A percentile compares a stretch with the other conserved stretches of the same genome.
Conservation (phyloP, 2,329 filamentous ascomycete genomes). For the Dactylella cylindrospora region DNA sequence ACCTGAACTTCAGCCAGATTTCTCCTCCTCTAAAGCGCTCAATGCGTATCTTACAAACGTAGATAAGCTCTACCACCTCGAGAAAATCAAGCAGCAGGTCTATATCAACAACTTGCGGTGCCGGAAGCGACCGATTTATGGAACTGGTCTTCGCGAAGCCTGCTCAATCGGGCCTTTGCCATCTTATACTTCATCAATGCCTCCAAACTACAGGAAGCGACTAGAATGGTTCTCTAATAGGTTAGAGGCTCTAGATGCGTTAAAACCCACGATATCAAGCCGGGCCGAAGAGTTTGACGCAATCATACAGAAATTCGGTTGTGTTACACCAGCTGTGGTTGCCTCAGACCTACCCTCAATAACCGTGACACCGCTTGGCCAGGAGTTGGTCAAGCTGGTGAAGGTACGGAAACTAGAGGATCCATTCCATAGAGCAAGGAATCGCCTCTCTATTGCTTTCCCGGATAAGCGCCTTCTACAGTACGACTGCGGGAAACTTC, state of each 20-base stretch:
- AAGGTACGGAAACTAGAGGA: conserved; percentile 65
- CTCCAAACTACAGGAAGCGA: conserved; percentile 55
- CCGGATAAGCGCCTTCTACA: conserved; percentile 94
- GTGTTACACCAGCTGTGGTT: conserved; percentile 84
- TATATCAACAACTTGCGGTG: conserved; percentile 79
- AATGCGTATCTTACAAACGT: conserved; percentile 72
- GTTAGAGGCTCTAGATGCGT: conserved; percentile 63
- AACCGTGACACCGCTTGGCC: conserved; percentile 64
- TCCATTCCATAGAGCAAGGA: conserved; percentile 89
- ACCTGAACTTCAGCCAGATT: conserved; percentile 51
- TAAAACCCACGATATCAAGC: conserved; percentile 74
- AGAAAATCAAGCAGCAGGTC: conserved; percentile 76
- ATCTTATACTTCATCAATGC: conserved; percentile 5
- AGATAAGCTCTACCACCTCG: conserved; percentile 68
- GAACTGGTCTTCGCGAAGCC: conserved; percentile 73
- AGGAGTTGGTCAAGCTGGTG: conserved; percentile 61
- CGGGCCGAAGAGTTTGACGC: conserved; percentile 72
- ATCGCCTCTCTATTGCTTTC: conserved; percentile 91
- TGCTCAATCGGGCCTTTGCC: conserved; percentile 67
- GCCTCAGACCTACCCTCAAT: conserved; percentile 73
- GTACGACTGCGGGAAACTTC: conserved; percentile 96
- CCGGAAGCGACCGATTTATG: conserved; percentile 78
- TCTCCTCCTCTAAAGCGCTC: conserved; percentile 52
- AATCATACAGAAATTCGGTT: conserved; percentile 82
- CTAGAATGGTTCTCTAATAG: conserved; percentile 75